Evolutionary conservation across 768 basidiomycete genomes (phyloP), one percentile per base, ranked within the genome.

Genomic region (Boletus speciosus): DNA sequence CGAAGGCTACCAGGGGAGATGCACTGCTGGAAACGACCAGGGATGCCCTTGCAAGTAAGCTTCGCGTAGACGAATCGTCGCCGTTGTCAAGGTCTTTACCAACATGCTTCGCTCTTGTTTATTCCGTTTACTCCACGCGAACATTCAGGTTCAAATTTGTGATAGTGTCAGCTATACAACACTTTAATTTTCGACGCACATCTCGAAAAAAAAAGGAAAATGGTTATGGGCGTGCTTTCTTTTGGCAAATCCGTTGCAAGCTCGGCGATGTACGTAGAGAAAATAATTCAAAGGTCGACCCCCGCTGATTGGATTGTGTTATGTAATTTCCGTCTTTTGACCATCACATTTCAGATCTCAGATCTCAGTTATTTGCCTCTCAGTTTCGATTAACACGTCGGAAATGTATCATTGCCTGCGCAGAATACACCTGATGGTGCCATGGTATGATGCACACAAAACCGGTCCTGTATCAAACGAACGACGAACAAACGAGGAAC

Each of bases 281-380:
- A 15, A 27, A 1, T 27, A 6, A 27, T 27, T 27, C 25, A 27
- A 27, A 27, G 25, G 25, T 27, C 25, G 25, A 27, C 25, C 3
- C 29, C 11, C 31, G 31, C 10, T 32, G 31, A 32, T 36, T 16
- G 15, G 15, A 16, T 36, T 36, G 35, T 7, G 35, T 53, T 50
- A 36, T 43, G 58, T 50, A 59, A 59, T 59, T 50, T 60, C 58
- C 57, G 58, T 39, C 35, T 39, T 32, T 47, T n/a, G 29, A n/a
- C 25, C 15, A 11, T 29, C 8, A 1, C 29, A 9, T 29, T 29
- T 29, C 25, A 27, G 25, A 25, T 25, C 25, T 25, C 25, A 29
- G 29, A 29, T 29, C 29, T 29, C 8, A 29, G 29, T 2, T 29
- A 29, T 29, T 16, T 5, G 19, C 42, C 31, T 31, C 29, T 15